A percentile compares a stretch with the other conserved stretches of the same genome.
Evolutionary conservation across 345 rosid genomes (phyloP).

Genomic region (Cochlearia excelsa): DNA sequence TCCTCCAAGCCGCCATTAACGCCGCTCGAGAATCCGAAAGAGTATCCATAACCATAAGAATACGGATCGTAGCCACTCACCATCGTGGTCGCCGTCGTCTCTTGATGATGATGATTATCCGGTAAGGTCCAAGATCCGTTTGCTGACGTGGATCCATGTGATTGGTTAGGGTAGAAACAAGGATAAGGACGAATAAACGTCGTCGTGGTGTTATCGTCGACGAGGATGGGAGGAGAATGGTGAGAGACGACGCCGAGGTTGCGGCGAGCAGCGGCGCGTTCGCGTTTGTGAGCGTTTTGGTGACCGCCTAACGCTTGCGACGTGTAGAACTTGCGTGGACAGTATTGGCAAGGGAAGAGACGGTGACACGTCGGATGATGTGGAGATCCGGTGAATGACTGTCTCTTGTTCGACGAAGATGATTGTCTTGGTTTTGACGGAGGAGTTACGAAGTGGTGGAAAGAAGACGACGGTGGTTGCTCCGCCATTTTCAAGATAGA

Average conservation of each 20-base stretch:
- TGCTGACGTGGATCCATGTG: not conserved
- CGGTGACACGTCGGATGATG: slow-evolving; percentile 35
- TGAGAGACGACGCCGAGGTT: slow-evolving; percentile 34
- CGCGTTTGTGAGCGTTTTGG: slow-evolving; percentile 96
- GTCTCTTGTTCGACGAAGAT: slow-evolving; percentile 21
- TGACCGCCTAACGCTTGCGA: slow-evolving; percentile 98
- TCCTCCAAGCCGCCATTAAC: slow-evolving; percentile 24
- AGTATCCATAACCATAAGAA: slow-evolving; percentile 25
- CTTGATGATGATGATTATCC: not conserved
- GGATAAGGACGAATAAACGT: slow-evolving; percentile 22
- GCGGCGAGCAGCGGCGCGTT: slow-evolving; percentile 81
- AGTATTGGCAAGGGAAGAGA: slow-evolving; percentile 75
- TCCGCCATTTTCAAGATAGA: slow-evolving; percentile 28
- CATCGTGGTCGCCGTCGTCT: slow-evolving; percentile 1
- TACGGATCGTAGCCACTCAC: slow-evolving; percentile 9
- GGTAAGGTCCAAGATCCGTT: slow-evolving; percentile 11
- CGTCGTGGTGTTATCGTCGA: not conserved
- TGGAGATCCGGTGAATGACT: slow-evolving; percentile 22
- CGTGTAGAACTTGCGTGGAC: slow-evolving; percentile 84
- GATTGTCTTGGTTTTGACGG: slow-evolving; percentile 19
- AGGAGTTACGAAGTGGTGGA: slow-evolving; percentile 23
- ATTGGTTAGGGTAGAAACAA: slow-evolving; percentile 21
- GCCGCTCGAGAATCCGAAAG: not conserved
- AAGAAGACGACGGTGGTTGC: slow-evolving; percentile 24
- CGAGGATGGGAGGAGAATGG: slow-evolving; percentile 23